These are phyloP conservation scores for Spinellus fusiger DNA, from an alignment of 192 early-diverging fungal genomes.

Conservation along the genomic window DNA sequence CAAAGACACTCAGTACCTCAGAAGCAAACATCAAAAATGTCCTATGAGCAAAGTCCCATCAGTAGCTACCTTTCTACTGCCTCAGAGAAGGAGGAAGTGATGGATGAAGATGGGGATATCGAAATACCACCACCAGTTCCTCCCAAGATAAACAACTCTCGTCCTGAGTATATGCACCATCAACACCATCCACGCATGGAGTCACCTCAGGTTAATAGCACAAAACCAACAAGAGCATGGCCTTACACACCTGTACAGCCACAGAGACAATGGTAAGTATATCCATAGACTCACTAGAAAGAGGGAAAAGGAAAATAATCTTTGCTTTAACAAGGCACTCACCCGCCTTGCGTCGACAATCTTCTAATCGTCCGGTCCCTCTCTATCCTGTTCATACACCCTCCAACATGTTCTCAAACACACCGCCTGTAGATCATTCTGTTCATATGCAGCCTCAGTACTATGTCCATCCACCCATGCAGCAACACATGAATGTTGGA, in stretches of 20 bases:
- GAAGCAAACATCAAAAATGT: neutral
- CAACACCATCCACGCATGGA: slow-evolving; percentile 1
- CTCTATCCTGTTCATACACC: neutral
- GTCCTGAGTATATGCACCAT: slow-evolving; percentile 6
- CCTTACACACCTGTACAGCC: neutral
- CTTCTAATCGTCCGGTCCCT: neutral
- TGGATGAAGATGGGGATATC: neutral
- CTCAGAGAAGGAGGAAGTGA: neutral
- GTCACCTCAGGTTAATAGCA: neutral
- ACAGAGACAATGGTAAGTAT: neutral
- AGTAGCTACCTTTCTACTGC: neutral
- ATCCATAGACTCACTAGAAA: neutral
- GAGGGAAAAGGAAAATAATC: neutral
- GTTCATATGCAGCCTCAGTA: neutral
- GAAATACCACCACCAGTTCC: slow-evolving; percentile 18
- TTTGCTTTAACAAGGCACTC: neutral
- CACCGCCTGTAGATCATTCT: neutral
- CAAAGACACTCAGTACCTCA: neutral
- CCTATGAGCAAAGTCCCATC: neutral
- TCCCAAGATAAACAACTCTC: slow-evolving; percentile 9
- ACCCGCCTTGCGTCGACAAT: neutral
- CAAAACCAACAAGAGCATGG: neutral
- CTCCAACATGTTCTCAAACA: neutral
- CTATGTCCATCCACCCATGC: neutral
- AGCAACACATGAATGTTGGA: slow-evolving; percentile 12